A percentile compares a stretch with the other conserved stretches of the same genome.
phyloP scores from a whole-genome alignment of 164 flowering plant genomes.

The Aristolochia fimbriata region DNA sequence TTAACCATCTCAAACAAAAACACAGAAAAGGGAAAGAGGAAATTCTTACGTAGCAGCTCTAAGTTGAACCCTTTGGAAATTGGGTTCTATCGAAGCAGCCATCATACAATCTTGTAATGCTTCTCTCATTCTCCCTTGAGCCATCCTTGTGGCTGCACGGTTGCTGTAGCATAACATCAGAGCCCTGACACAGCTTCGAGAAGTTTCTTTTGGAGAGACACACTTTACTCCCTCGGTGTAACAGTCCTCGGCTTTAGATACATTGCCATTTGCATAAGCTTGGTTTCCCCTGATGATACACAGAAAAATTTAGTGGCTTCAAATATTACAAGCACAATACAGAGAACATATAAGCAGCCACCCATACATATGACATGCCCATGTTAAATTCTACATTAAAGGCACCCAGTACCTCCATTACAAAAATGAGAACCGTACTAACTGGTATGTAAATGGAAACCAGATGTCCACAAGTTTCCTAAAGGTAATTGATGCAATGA shows the following conservation, averaged over 20 bases:
- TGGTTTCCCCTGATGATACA: slow-evolving; percentile 76
- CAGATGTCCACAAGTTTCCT: no score
- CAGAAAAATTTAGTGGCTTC: not conserved
- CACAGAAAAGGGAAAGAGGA: not conserved
- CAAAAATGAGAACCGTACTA: no score
- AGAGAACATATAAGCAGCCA: no score
- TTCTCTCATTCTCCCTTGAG: slow-evolving; percentile 70
- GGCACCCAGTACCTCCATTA: no score
- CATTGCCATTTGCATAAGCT: slow-evolving; percentile 64
- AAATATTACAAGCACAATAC: no score
- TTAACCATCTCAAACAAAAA: no score
- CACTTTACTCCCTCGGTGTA: slow-evolving; percentile 72
- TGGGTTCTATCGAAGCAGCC: slow-evolving; percentile 63
- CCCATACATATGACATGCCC: no score
- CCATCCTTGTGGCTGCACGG: slow-evolving; percentile 85
- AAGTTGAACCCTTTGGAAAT: slow-evolving; percentile 57
- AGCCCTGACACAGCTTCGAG: slow-evolving; percentile 51
- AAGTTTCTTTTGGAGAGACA: slow-evolving; percentile 41
- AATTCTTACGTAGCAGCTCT: slow-evolving; percentile 84
- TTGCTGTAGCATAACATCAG: slow-evolving; percentile 87
- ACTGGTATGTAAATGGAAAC: no score
- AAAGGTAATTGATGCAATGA: no score
- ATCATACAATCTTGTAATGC: slow-evolving; percentile 62
- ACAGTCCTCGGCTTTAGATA: slow-evolving; percentile 73
- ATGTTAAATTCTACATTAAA: no score